Base-by-base conservation (phyloP, 495 filamentous ascomycete species). In the Hyaloscypha finlandica region DNA sequence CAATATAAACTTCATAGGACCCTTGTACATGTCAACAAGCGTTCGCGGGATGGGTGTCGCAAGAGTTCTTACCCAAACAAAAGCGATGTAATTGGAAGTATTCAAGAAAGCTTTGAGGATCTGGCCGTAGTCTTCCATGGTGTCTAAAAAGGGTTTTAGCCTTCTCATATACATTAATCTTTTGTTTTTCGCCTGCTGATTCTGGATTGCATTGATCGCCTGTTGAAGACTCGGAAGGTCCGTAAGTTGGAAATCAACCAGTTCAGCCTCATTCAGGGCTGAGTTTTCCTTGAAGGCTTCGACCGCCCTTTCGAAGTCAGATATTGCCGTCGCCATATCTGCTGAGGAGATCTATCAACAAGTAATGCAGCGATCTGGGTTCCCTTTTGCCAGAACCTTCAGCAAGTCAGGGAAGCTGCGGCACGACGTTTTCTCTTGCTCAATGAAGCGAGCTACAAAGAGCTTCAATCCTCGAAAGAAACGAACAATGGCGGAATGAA, bases 101-200 rank as follows among this genome's bases (percentile, higher is more conserved):
- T 80, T 76, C 4, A 74, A 45, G 53, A 78, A 78, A 0, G 80
- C 72, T n/a, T 81, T 71, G 29, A 59, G 25, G 32, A 59, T 29
- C 57, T 70, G 69, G 14, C 75, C 75, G 61, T 75, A 81, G 42
- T 79, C 74, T 8, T 71, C 67, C 64, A 83, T 80, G 2, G 73
- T 74, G 30, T 77, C 72, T 6, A 83, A 66, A 52, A 81, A 82
- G 16, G 73, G 66, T 39, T 77, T 51, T 12, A 80, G 70, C 39
- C 78, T 68, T 2, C 55, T 63, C 33, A 81, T 64, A 63, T 81
- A 77, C 54, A 70, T 77, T 68, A 80, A 66, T 8, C 59, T 61
- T 61, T 75, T 77, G 53, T 68, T 66, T 4, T 60, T 37, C 14
- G 69, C 73, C 60, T 81, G 77, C 35, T 77, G 68, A 0, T 69